Evolutionary conservation across 306 rosid species (phyloP), one percentile per base, ranked within the genome.

Genomic region (Begonia masoniana): DNA sequence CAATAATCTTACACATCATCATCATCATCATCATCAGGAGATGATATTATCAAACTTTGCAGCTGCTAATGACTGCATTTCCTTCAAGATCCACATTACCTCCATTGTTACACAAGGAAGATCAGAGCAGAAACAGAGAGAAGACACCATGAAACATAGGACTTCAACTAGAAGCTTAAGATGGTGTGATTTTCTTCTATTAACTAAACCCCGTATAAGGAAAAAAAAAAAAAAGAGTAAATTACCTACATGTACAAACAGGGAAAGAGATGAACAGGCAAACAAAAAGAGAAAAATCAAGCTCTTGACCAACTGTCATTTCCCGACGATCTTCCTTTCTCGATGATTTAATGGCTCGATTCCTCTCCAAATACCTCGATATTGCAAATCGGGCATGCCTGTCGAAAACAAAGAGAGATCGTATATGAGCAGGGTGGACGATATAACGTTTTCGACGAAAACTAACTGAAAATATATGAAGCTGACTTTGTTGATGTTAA

Each of bases 381-480:
- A 74, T 85, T 89, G 94, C 95, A 89, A 58, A 89, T 76, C 49
- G 97, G 95, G 76, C 95, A 89, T 81, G 75, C 72, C 95, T 89
- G 73, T 64, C 52, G 46, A 56, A 61, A 39, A 57, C 1, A n/a
- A 21, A 47, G 41, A 15, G 14, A 54, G 15, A 41, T 46, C 31
- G 66, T 41, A 15, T 23, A 15, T 31, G 24, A 31, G 19, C 13
- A 52, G 4, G 39, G 43, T 14, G 47, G 8, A 55, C 23, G 65
- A 47, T 39, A 24, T 12, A 47, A 13, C 16, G 7, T 39, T 13
- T 16, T 46, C 10, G 23, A 12, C 0, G 45, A 17, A 43, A 23
- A 56, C 59, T 42, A 61, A 36, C 23, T 47, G 52, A 55, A 46
- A 21, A 62, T 7, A 12, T 7, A 45, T 35, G 49, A 54, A 41